A percentile compares a stretch with the other conserved stretches of the same genome.
These are phyloP conservation scores for Capsicum pubescens DNA, from an alignment of 257 asterid genomes.

Conservation along the genomic window DNA sequence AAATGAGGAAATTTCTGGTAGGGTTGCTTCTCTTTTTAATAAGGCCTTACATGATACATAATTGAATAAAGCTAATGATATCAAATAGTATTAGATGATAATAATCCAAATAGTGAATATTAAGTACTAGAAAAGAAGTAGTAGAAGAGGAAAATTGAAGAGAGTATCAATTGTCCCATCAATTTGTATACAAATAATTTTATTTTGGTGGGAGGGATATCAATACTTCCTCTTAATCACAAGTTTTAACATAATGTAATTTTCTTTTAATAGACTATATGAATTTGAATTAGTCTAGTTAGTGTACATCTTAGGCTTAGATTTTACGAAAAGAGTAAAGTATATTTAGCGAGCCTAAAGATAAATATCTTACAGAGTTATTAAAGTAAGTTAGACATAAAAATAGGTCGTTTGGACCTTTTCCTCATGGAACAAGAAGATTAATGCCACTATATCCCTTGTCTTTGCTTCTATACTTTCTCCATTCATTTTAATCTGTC, in stretches of 20 bases:
- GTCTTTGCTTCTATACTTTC: no score
- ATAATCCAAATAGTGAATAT: no score
- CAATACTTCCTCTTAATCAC: no score
- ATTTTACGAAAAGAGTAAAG: background rate
- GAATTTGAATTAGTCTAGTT: background rate
- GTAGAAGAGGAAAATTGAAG: background rate
- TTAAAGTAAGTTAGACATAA: no score
- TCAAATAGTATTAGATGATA: no score
- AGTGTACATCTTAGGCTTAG: background rate
- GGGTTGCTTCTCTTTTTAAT: background rate
- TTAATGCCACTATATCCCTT: background rate
- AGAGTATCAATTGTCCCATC: background rate
- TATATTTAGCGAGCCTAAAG: no score
- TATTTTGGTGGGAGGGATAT: background rate
- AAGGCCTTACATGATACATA: fast-evolving
- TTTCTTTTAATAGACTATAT: background rate
- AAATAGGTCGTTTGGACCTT: no score
- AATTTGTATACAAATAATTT: background rate
- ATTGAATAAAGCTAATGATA: no score
- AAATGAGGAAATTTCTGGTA: background rate
- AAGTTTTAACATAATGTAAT: no score
- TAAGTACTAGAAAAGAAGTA: no score
- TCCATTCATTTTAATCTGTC: no score
- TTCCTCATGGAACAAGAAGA: background rate
- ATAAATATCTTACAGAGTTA: no score